Evolutionary conservation across 2,329 filamentous ascomycete species (phyloP), one percentile per base, ranked within the genome.

Genomic region (Aurifilum marmelostoma): DNA sequence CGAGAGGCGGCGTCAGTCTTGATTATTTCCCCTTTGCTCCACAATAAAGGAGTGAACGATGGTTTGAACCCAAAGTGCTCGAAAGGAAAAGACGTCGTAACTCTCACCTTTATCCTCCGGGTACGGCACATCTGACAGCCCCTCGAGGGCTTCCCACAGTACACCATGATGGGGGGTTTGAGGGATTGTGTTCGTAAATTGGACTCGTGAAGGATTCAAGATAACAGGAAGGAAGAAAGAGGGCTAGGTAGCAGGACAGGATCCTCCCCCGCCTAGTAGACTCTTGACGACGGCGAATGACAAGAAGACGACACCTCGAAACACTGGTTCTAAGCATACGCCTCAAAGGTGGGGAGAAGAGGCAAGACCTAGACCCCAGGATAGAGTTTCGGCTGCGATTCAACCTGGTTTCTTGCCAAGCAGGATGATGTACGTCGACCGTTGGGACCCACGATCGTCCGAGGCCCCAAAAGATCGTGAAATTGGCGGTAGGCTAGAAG

Each of bases 51-150:
- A 41, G 21, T 18, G 37, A 9, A 12, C 21, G 21, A 47, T 47
- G 1, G 7, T 7, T 29, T 27, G 6, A 14, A 27, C 14, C n/a
- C 37, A n/a, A n/a, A 5, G 34, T 37, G 59, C n/a, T 12, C 27
- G 63, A 37, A 47, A n/a, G 52, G 62, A 47, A 60, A 16, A 65
- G 7, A 21, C 74, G 37, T n/a, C n/a, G n/a, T n/a, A n/a, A 8
- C 34, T 34, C 83, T 72, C 83, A 91, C 91, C 85, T 92, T 92
- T 76, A 93, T 92, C 74, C 90, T 85, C 72, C 91, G 85, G 47
- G 86, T 90, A 76, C 90, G 87, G 77, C 91, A 93, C 87, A 90
- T 92, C 80, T 91, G 90, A 75, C 91, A 93, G 74, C 90, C 91
- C 80, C 84, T 81, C 0, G 88, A 90, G 75, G 89, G 87, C 79